Conservation (phyloP, 352 stramenopile genomes). For the Pythium plurisporium region DNA sequence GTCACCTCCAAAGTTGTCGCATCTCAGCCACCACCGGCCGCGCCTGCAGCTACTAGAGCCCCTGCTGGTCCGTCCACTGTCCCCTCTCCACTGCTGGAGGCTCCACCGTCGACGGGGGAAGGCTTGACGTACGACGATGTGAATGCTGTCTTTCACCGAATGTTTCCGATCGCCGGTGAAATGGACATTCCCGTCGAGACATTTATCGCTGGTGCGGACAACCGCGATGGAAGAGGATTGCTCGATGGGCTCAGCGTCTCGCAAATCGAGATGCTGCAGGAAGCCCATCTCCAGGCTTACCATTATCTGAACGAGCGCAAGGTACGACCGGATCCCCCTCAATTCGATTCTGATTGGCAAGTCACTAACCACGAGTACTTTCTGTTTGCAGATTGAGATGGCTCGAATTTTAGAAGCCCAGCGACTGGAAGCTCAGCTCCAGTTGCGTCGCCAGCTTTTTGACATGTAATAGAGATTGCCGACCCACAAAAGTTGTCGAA, state of each 20-base stretch:
- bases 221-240: slow-evolving; percentile 38
- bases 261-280: slow-evolving; percentile 75
- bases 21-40: background rate
- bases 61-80: background rate
- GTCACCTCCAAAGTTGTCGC: background rate
- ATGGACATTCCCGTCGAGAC: slow-evolving; percentile 71
- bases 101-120: background rate
- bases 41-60: background rate
- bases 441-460: slow-evolving; percentile 62
- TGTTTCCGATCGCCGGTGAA: slow-evolving; percentile 66
- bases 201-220: slow-evolving; percentile 61
- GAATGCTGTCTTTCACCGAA: slow-evolving; percentile 51
- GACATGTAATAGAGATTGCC: slow-evolving; percentile 26
- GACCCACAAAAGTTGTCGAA: background rate
- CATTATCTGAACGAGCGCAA: slow-evolving; percentile 82
- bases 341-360: too few relatives aligned
- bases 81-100: background rate
- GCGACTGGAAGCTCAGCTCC: slow-evolving; percentile 60
- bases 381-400: slow-evolving; percentile 56
- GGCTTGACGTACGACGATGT: slow-evolving; percentile 43
- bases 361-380: too few relatives aligned
- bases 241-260: slow-evolving; percentile 70
- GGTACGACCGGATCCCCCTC: too few relatives aligned
- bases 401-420: slow-evolving; percentile 71
- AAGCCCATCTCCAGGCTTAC: slow-evolving; percentile 78